Conservation (phyloP, 2,329 filamentous ascomycete genomes). For the Cercospora brassicicola region DNA sequence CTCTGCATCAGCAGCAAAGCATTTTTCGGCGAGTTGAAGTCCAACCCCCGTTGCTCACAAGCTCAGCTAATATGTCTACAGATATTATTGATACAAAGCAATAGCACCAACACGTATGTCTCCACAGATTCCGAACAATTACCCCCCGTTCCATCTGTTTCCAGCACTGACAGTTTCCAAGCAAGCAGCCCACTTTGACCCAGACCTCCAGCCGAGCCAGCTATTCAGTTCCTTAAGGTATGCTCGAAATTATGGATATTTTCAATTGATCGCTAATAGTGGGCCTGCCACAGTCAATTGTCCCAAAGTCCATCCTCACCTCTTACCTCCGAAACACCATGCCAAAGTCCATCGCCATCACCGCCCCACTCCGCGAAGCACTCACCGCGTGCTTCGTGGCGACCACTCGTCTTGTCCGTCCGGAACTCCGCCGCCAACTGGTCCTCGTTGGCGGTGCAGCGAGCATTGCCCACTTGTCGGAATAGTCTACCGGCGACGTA, state of each 20-base stretch:
- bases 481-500: constrained; percentile 21
- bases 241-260: not conserved
- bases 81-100: not conserved
- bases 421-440: constrained; percentile 17
- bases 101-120: not conserved
- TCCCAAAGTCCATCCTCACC: not conserved
- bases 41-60: not conserved
- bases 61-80: not conserved
- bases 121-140: not conserved
- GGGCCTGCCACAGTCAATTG: not conserved
- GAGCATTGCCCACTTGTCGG: constrained; percentile 22
- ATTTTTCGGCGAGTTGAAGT: not conserved
- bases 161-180: not conserved
- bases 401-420: constrained; percentile 17
- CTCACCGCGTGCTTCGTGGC: constrained; percentile 14
- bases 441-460: constrained; percentile 22
- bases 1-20: not conserved
- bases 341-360: not conserved
- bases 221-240: not conserved
- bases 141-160: no score
- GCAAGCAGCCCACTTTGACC: not conserved
- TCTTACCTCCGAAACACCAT: not conserved
- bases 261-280: not conserved
- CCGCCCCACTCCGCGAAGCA: constrained; percentile 9
- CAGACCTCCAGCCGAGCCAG: not conserved